phyloP scores from a whole-genome alignment of 2,329 filamentous ascomycete species.

The Thelonectria olida region DNA sequence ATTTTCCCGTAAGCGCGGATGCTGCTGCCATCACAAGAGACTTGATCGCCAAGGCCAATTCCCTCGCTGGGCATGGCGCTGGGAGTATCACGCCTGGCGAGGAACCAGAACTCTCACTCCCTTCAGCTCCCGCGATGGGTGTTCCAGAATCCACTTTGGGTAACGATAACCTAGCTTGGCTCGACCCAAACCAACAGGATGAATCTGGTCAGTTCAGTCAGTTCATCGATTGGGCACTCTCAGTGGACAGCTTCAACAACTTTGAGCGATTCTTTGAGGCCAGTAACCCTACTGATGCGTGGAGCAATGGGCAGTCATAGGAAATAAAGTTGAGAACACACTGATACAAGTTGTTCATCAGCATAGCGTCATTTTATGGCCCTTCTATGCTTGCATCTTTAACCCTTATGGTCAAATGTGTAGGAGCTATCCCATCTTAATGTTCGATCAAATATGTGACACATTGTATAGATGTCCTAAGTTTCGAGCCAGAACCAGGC shows the following conservation, averaged over 20 bases:
- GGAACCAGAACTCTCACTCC: neutral
- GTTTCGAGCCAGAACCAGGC: too few relatives aligned
- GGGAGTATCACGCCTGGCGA: neutral
- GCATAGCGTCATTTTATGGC: too few relatives aligned
- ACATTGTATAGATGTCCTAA: too few relatives aligned
- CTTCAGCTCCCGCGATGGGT: neutral
- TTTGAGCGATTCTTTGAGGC: slow-evolving; percentile 35
- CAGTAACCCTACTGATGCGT: slow-evolving; percentile 8
- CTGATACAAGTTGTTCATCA: neutral
- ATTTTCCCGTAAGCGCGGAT: slow-evolving; percentile 52
- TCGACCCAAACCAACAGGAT: slow-evolving; percentile 31
- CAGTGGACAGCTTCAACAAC: slow-evolving; percentile 40
- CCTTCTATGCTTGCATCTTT: too few relatives aligned
- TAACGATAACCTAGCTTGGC: slow-evolving; percentile 31
- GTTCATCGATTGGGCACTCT: slow-evolving; percentile 42
- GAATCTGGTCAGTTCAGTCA: slow-evolving; percentile 26
- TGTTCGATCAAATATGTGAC: too few relatives aligned
- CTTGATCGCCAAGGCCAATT: slow-evolving; percentile 32
- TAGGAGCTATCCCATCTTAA: too few relatives aligned
- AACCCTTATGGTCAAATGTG: too few relatives aligned
- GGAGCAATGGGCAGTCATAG: neutral
- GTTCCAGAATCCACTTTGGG: neutral
- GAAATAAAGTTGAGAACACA: neutral
- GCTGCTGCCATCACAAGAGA: slow-evolving; percentile 49
- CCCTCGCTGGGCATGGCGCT: slow-evolving; percentile 17